These are phyloP conservation scores for Thraustotheca clavata DNA, from an alignment of 352 stramenopile genomes.

Conservation along the genomic window DNA sequence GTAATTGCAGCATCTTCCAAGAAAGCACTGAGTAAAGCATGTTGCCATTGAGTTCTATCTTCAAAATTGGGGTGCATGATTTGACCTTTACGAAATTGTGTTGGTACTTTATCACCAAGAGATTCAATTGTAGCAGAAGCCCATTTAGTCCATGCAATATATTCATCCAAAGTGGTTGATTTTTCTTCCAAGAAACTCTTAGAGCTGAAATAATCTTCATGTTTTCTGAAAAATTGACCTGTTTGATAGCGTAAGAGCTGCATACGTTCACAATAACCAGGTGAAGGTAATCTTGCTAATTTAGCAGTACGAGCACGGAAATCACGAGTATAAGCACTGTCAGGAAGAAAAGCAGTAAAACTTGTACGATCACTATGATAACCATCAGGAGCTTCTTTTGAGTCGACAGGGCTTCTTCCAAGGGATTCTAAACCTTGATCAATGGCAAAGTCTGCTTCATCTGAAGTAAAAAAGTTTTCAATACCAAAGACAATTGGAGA, in stretches of 20 bases:
- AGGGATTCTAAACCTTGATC: neutral
- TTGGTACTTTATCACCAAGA: conserved; percentile 26
- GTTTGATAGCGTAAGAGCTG: conserved; percentile 20
- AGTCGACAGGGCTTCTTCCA: conserved; percentile 2
- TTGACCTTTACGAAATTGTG: conserved; percentile 28
- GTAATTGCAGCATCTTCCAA: conserved; percentile 34
- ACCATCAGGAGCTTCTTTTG: conserved; percentile 2
- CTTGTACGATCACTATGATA: conserved; percentile 20
- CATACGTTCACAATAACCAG: conserved; percentile 20
- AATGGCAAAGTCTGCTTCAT: conserved; percentile 18
- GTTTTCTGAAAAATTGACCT: conserved; percentile 22
- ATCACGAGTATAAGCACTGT: conserved; percentile 19
- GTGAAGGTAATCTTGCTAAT: conserved; percentile 11
- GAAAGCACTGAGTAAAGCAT: conserved; percentile 40
- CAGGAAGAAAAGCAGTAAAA: conserved; percentile 16
- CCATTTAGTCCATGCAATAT: neutral
- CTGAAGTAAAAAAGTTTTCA: conserved; percentile 20
- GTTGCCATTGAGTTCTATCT: conserved; percentile 41
- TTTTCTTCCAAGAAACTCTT: conserved; percentile 12
- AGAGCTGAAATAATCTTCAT: conserved; percentile 22
- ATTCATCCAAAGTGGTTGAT: neutral
- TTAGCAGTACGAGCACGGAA: conserved; percentile 9
- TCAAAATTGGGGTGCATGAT: conserved; percentile 34
- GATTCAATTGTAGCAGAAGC: conserved; percentile 9
- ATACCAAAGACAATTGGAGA: conserved; percentile 17